Percentiles rank a stretch among this genome's conserved stretches.
Evolutionary conservation across 2,329 filamentous ascomycete species (phyloP).

Genomic region (Aspergillus sp.): DNA sequence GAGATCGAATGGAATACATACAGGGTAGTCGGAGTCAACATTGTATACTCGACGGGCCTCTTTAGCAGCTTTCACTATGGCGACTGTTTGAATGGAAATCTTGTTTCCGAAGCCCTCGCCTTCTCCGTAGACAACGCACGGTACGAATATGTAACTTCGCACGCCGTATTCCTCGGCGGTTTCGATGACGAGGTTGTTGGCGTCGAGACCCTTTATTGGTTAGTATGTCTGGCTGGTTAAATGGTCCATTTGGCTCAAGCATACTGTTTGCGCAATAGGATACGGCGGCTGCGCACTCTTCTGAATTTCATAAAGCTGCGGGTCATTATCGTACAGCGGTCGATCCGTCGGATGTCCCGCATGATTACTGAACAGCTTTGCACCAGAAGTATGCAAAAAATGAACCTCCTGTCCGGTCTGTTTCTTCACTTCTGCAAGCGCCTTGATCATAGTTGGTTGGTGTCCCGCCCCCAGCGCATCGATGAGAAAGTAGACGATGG

Average conservation of each 20-base stretch:
- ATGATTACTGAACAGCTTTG: constrained; percentile 50
- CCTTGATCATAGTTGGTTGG: constrained; percentile 42
- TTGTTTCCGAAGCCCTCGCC: constrained; percentile 48
- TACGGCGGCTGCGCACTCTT: constrained; percentile 26
- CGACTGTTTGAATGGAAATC: constrained; percentile 50
- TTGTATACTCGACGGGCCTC: constrained; percentile 37
- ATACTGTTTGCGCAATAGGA: neutral
- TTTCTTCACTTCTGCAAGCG: constrained; percentile 41
- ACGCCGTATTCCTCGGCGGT: constrained; percentile 39
- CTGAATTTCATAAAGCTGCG: constrained; percentile 40
- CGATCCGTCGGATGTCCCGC: constrained; percentile 40
- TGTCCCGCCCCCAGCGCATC: constrained; percentile 30
- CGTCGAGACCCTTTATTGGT: constrained; percentile 29
- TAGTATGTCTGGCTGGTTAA: no score
- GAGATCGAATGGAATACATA: constrained; percentile 13
- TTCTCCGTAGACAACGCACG: constrained; percentile 51
- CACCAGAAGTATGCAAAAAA: constrained; percentile 49
- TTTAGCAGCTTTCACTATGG: constrained; percentile 44
- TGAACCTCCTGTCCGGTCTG: constrained; percentile 41
- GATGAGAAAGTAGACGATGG: constrained; percentile 46
- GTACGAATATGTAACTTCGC: constrained; percentile 49
- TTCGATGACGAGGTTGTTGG: constrained; percentile 44
- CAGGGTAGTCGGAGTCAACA: constrained; percentile 35
- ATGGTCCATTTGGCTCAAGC: neutral
- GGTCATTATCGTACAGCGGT: constrained; percentile 42